phyloP scores from a whole-genome alignment of 1,284 basidiomycete species.

The Irpex rosettiformis region DNA sequence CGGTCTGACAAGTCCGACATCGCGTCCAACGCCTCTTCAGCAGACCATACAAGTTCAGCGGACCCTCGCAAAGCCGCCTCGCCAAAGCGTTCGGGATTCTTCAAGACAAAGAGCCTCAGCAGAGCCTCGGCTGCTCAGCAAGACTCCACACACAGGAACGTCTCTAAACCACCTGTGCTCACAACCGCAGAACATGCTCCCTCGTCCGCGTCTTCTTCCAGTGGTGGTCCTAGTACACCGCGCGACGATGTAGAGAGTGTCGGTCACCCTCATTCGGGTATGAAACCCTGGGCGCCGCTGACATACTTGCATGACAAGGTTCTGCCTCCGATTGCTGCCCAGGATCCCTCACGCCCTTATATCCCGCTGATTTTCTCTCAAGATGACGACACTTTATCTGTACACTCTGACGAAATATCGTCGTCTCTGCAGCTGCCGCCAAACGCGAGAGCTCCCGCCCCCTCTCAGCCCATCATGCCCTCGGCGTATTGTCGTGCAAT shows the following conservation, averaged over 20 bases:
- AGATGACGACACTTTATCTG: constrained; percentile 19
- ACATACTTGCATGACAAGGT: constrained; percentile 44
- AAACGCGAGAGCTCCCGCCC: constrained; percentile 7
- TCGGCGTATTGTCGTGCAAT: constrained; percentile 28
- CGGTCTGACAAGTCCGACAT: constrained; percentile 45
- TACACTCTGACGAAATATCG: constrained; percentile 13
- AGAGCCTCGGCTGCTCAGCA: constrained; percentile 10
- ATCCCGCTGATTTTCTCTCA: constrained; percentile 16
- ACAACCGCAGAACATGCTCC: constrained; percentile 23
- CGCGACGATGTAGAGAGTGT: constrained; percentile 49
- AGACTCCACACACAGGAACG: constrained; percentile 10
- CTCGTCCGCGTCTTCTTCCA: constrained; percentile 59
- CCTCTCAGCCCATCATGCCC: constrained; percentile 21
- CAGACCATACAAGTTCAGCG: constrained; percentile 6
- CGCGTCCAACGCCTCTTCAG: constrained; percentile 22
- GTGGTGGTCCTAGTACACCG: constrained; percentile 56
- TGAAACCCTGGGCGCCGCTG: constrained; percentile 42
- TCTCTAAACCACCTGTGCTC: constrained; percentile 18
- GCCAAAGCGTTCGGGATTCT: constrained; percentile 24
- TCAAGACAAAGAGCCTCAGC: constrained; percentile 25
- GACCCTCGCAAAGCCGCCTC: constrained; percentile 11
- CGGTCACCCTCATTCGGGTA: constrained; percentile 23
- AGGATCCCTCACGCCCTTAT: constrained; percentile 6
- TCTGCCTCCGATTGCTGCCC: constrained; percentile 13
- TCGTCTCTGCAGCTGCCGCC: constrained; percentile 6